Conservation (phyloP, 2,329 filamentous ascomycete species). For the Phialophora chinensis region DNA sequence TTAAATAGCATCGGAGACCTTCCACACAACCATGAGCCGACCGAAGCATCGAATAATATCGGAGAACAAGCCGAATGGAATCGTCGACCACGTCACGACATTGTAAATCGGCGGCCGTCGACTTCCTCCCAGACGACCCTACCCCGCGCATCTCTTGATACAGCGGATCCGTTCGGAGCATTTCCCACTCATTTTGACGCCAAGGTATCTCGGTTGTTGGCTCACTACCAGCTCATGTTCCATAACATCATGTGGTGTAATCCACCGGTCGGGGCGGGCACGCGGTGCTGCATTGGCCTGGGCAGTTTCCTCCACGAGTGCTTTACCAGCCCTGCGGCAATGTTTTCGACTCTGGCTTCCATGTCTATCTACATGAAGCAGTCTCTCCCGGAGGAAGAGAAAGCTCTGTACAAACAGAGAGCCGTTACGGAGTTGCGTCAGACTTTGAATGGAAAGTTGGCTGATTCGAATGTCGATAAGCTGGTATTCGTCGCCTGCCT, state of each 20-base stretch:
- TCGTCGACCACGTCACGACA: too few relatives aligned
- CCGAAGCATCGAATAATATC: too few relatives aligned
- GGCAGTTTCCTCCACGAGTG: background rate
- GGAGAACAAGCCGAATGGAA: too few relatives aligned
- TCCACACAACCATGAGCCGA: too few relatives aligned
- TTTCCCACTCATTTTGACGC: background rate
- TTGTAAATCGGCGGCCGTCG: background rate
- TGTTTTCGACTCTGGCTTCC: background rate
- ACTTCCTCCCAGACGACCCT: background rate
- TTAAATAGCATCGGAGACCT: too few relatives aligned
- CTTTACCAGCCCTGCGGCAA: background rate
- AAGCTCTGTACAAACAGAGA: background rate
- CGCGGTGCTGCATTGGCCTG: background rate
- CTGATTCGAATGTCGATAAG: background rate
- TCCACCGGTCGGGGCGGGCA: background rate
- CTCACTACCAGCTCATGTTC: background rate
- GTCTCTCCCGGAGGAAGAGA: background rate
- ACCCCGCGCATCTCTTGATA: background rate
- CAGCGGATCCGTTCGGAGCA: background rate
- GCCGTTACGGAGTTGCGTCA: background rate
- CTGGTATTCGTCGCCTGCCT: background rate
- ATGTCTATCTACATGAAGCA: constrained; percentile 1
- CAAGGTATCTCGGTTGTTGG: background rate
- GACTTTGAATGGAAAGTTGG: background rate
- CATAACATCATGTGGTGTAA: constrained; percentile 1